A percentile compares a stretch with the other conserved stretches of the same genome.
Evolutionary conservation across 1,284 basidiomycete species (phyloP).

Genomic region (Vanrija humicola): DNA sequence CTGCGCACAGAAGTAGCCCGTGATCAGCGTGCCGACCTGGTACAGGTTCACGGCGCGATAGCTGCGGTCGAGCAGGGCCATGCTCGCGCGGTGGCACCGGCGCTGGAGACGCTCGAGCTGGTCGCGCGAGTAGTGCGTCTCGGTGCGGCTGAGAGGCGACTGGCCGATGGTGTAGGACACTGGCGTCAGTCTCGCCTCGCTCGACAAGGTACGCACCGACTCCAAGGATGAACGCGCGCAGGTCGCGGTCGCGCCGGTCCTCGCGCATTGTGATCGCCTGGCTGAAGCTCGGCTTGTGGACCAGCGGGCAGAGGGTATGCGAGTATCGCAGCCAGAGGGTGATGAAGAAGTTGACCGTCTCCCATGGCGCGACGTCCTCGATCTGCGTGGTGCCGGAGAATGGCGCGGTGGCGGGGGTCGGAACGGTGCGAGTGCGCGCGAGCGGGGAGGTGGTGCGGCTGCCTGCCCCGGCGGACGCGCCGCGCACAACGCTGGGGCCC

Average conservation of each 20-base stretch:
- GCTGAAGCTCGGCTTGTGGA: slow-evolving; percentile 25
- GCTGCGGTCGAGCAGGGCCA: slow-evolving; percentile 18
- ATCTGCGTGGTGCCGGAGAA: slow-evolving; percentile 3
- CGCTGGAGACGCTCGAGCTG: slow-evolving; percentile 22
- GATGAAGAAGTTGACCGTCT: slow-evolving; percentile 23
- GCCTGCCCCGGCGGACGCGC: not conserved
- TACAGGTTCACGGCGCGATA: slow-evolving; percentile 11
- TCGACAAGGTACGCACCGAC: slow-evolving; percentile 1
- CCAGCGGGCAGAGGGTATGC: slow-evolving; percentile 21
- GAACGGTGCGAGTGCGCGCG: not conserved
- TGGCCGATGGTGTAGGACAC: slow-evolving; percentile 19
- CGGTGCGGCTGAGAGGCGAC: slow-evolving; percentile 1
- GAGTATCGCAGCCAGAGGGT: slow-evolving; percentile 21
- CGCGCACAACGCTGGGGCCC: not conserved
- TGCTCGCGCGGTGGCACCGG: slow-evolving; percentile 26
- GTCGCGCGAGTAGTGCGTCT: slow-evolving; percentile 7
- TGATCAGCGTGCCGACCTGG: slow-evolving; percentile 19
- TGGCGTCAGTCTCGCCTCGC: not conserved
- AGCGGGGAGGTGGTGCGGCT: too few species aligned
- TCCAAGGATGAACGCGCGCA: slow-evolving; percentile 23
- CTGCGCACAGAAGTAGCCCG: slow-evolving; percentile 30
- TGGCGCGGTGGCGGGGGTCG: not conserved
- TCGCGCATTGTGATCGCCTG: slow-evolving; percentile 21
- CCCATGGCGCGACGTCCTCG: slow-evolving; percentile 19
- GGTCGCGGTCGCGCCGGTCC: slow-evolving; percentile 22